These are phyloP conservation scores for Colletotrichum cereale DNA, from an alignment of 2,329 filamentous ascomycete genomes.

Conservation along the genomic window DNA sequence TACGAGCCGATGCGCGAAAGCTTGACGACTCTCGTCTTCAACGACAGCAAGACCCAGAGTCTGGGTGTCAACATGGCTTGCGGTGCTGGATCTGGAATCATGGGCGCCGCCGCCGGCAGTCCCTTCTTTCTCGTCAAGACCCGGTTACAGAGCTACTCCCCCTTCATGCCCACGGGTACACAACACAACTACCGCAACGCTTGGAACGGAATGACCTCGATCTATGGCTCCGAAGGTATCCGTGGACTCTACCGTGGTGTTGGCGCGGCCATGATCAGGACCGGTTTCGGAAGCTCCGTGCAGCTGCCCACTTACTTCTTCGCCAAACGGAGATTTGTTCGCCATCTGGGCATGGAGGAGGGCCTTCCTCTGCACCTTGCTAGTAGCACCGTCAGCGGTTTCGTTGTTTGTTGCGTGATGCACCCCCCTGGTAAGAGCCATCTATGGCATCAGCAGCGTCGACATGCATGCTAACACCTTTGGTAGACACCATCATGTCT, in stretches of 20 bases:
- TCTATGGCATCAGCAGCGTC: background rate
- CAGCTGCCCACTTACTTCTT: conserved; percentile 99
- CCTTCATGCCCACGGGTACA: conserved; percentile 94
- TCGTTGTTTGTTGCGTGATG: conserved; percentile 98
- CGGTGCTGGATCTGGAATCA: conserved; percentile 87
- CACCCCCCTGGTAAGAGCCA: conserved; percentile 83
- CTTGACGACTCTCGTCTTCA: conserved; percentile 77
- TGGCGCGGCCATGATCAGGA: conserved; percentile 93
- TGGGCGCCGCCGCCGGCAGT: conserved; percentile 92
- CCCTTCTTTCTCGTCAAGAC: conserved; percentile 99
- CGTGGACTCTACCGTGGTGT: conserved; percentile 90
- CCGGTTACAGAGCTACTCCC: conserved; percentile 91
- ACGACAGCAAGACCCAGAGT: conserved; percentile 81
- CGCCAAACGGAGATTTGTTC: conserved; percentile 86
- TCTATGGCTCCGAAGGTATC: conserved; percentile 82
- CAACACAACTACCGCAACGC: conserved; percentile 94
- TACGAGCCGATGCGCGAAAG: conserved; percentile 91
- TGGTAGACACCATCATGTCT: conserved; percentile 93
- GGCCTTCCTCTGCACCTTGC: conserved; percentile 89
- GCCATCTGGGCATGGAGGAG: conserved; percentile 89
- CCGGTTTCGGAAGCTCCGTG: conserved; percentile 94
- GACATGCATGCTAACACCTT: conserved; percentile 21
- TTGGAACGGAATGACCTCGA: conserved; percentile 83
- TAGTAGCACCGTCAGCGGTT: conserved; percentile 90
- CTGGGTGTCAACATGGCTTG: conserved; percentile 94